A percentile compares a stretch with the other conserved stretches of the same genome.
phyloP scores from a whole-genome alignment of 441 rosid species.

The Cnidoscolus chayamansa region DNA sequence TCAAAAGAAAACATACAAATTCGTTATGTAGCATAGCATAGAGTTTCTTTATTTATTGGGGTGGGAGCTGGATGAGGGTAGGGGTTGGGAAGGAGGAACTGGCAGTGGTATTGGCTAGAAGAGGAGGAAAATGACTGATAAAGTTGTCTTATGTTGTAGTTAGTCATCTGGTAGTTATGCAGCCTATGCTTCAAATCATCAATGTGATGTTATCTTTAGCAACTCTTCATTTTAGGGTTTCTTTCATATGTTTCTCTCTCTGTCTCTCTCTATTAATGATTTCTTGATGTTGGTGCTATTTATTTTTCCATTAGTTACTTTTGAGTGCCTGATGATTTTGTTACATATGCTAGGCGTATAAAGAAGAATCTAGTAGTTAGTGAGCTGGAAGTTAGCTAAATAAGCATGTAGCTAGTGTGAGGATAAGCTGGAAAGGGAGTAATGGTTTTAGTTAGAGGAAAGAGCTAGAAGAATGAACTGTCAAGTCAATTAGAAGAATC shows the following conservation, averaged over 20 bases:
- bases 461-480: too few relatives aligned
- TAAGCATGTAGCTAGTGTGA: too few relatives aligned
- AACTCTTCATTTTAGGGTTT: not conserved
- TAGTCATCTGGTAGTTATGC: not conserved
- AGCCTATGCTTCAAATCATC: not conserved
- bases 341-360: too few relatives aligned
- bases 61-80: not conserved
- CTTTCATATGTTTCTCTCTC: not conserved
- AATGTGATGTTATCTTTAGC: not conserved
- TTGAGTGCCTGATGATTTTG: slow-evolving; percentile 1
- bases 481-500: too few relatives aligned
- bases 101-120: not conserved
- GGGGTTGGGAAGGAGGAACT: not conserved
- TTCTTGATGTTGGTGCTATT: slow-evolving; percentile 1
- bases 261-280: not conserved
- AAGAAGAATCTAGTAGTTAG: too few relatives aligned
- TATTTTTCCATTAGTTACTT: not conserved
- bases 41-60: not conserved
- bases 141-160: not conserved
- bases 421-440: too few relatives aligned
- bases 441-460: too few relatives aligned
- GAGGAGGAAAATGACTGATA: not conserved
- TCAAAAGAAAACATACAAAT: not conserved
- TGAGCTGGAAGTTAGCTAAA: too few relatives aligned
- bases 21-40: not conserved